Evolutionary conservation across 75 land plant genomes (phyloP), one percentile per base, ranked within the genome.

Genomic region (Cryptomeria japonica): DNA sequence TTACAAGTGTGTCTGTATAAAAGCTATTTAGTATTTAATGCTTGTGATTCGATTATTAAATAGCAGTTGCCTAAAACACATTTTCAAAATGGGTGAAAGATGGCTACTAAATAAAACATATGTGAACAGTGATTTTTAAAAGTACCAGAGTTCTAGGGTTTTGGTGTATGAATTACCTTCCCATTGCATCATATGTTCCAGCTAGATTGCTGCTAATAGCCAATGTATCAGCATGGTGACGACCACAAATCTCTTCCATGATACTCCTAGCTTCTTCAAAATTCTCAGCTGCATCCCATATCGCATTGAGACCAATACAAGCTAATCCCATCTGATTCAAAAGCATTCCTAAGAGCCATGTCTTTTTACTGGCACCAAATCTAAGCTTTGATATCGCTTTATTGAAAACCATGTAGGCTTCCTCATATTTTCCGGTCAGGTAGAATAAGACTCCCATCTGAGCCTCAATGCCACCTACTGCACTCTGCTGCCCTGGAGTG

Each of bases 131-230:
- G 38, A 37, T 31, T 34, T 72, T 19, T 83, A 44, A 83, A 51
- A 16, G 15, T 83, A 25, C 44, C 10, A 83, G 41, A 83, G 38
- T n/a, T 34, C 38, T 72, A 36, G 38, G 39, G 70, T 36, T 3
- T 36, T 56, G 28, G 70, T 36, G 3, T 36, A 89, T 55, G 18
- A 88, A 44, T 3, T 90, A 92, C 93, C 93, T 88, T 56, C 88
- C 92, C 86, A 92, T 86, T 32, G 87, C 92, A 86, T 91, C 92
- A 73, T 92, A 92, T 25, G 90, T 56, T 58, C 88, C 85, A 16
- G 93, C 93, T 9, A 92, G 89, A 39, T 92, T 92, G 22, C 68
- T 88, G 87, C 80, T 88, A n/a, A 92, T 92, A 61, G 76, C 93
- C 34, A 92, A 85, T 1, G 93, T 92, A 28, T 92, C 92, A 36